Evolutionary conservation across 805 yeast genomes (phyloP).

Genomic region (Starmerella tilneyi): DNA sequence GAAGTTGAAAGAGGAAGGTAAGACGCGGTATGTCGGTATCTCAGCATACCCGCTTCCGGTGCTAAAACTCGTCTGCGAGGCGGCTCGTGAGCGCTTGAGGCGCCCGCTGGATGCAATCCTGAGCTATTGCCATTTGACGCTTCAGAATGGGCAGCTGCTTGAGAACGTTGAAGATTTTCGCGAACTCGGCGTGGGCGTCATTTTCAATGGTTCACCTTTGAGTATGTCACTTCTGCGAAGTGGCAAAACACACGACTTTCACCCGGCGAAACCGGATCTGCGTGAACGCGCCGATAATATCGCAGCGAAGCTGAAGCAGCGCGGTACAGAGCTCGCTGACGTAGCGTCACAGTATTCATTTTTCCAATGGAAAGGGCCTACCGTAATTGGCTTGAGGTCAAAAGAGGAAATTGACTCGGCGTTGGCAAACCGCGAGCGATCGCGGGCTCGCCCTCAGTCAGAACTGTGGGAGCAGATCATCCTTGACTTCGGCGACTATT

Average conservation of each 20-base stretch:
- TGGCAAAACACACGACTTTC: constrained; percentile 59
- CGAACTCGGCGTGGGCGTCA: constrained; percentile 42
- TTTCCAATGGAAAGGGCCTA: constrained; percentile 52
- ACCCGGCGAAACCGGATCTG: constrained; percentile 61
- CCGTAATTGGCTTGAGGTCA: constrained; percentile 70
- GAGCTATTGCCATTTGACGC: constrained; percentile 70
- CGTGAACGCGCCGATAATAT: constrained; percentile 38
- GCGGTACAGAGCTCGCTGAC: constrained; percentile 63
- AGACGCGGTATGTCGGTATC: constrained; percentile 57
- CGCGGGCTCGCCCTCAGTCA: constrained; percentile 26
- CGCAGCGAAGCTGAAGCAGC: constrained; percentile 37
- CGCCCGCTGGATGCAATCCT: constrained; percentile 65
- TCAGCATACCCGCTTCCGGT: constrained; percentile 80
- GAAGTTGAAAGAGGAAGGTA: constrained; percentile 51
- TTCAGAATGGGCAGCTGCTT: constrained; percentile 57
- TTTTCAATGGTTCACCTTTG: constrained; percentile 77
- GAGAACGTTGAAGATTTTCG: constrained; percentile 40
- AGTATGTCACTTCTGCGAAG: constrained; percentile 78
- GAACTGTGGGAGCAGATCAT: constrained; percentile 16
- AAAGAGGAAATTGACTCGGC: constrained; percentile 57
- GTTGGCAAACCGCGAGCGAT: constrained; percentile 44
- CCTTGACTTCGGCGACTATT: constrained; percentile 17
- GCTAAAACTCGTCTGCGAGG: constrained; percentile 35
- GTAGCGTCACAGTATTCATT: constrained; percentile 70
- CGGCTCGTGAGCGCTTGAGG: constrained; percentile 39